These are phyloP conservation scores for Chrysoporthe puriensis DNA, from an alignment of 2,329 filamentous ascomycete species.

Conservation along the genomic window DNA sequence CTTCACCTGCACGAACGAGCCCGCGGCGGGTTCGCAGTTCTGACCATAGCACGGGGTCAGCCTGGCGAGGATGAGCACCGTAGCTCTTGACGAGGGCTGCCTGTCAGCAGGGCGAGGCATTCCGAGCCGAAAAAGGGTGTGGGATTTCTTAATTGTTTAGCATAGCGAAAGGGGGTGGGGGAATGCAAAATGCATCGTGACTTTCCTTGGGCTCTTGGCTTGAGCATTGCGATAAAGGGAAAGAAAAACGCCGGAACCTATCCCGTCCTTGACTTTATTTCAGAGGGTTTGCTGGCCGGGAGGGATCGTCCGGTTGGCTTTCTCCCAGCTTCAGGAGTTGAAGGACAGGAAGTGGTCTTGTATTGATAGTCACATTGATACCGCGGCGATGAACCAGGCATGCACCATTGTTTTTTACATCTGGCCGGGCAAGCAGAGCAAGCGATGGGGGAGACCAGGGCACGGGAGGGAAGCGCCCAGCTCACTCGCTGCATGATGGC, in stretches of 20 bases:
- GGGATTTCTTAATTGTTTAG: slow-evolving; percentile 9
- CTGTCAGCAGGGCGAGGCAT: background rate
- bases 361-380: slow-evolving; percentile 4
- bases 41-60: background rate
- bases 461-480: too few relatives aligned
- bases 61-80: background rate
- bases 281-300: background rate
- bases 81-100: background rate
- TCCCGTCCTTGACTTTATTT: background rate
- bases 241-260: background rate
- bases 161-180: slow-evolving; percentile 13
- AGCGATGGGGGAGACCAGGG: background rate
- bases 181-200: background rate
- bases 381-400: background rate
- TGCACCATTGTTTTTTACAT: background rate
- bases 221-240: background rate
- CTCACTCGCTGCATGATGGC: background rate
- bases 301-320: background rate
- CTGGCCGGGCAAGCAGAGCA: background rate
- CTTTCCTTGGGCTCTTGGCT: background rate
- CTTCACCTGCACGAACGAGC: slow-evolving; percentile 69
- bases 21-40: slow-evolving; percentile 19
- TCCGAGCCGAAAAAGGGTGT: background rate
- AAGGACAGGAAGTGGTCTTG: background rate
- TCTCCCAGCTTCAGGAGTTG: background rate